Evolutionary conservation across 2,329 filamentous ascomycete genomes (phyloP), one percentile per base, ranked within the genome.

Genomic region (Pseudogymnoascus sp.): DNA sequence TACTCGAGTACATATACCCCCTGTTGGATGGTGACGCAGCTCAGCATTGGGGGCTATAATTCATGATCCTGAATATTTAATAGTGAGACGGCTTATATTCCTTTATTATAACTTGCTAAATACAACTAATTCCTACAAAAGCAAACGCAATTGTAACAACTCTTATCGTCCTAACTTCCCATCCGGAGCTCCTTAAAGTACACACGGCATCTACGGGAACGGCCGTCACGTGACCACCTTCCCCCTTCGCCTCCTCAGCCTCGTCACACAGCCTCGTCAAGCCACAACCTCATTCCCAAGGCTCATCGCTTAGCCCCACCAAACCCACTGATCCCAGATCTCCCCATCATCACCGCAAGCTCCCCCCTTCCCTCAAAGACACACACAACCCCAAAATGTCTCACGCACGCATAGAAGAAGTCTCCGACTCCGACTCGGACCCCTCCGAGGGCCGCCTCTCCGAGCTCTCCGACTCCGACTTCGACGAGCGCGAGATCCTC

Each of bases 361-460:
- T 31, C 15, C 15, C 7, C 19, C 40, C 61, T 19, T 60, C 29
- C 62, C 62, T 66, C 62, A 23, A 46, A 50, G 19, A 62, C 61
- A 63, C 65, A 53, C 37, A 62, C 61, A 60, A 65, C 67, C 64
- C 65, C 71, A 78, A 67, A 68, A 95, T 96, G 91, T 90, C 91
- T 50, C 88, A 95, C 79, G 86, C 93, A 65, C 88, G 88, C 66
- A 88, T 97, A 76, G 95, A 99, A 83, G 95, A 97, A 77, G 88
- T 97, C 67, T 91, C 88, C 65, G 91, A 96, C 80, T 87, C 83
- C 75, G 89, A 91, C 77, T 81, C 82, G 68, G 87, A 97, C 78
- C 91, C 93, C 62, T 90, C 91, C 67, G 92, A 96, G 77, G 88
- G 88, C 75, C 89, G 95, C 77, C 89, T 93, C 71, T 78, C 80